A percentile compares a stretch with the other conserved stretches of the same genome.
Evolutionary conservation across 2,329 filamentous ascomycete genomes (phyloP).

Genomic region (Beauveria varroae): DNA sequence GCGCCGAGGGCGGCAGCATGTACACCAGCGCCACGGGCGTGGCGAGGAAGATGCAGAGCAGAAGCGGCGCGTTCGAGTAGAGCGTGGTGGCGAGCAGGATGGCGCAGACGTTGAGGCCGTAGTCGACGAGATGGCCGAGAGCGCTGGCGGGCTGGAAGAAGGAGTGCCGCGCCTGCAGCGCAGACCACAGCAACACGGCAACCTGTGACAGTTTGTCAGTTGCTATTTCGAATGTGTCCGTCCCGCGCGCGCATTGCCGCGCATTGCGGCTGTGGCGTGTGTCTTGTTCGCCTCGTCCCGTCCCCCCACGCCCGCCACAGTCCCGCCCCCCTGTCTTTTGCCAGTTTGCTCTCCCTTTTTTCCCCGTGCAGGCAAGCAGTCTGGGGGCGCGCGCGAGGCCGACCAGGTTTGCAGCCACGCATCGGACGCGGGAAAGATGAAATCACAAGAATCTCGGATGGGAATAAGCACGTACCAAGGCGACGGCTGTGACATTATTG

Average conservation of each 20-base stretch:
- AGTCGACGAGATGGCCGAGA: constrained; percentile 67
- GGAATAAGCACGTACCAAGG: constrained; percentile 53
- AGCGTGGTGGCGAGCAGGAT: constrained; percentile 81
- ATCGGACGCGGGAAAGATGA: too few relatives aligned
- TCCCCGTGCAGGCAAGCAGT: neutral
- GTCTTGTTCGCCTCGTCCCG: too few relatives aligned
- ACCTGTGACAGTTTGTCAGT: constrained; percentile 43
- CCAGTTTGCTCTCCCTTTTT: neutral
- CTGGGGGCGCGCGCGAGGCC: neutral
- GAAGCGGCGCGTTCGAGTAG: constrained; percentile 66
- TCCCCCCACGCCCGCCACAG: too few relatives aligned
- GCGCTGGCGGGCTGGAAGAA: constrained; percentile 73
- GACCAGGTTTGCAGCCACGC: too few relatives aligned
- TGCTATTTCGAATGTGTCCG: neutral
- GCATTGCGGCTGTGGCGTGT: neutral
- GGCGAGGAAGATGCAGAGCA: constrained; percentile 68
- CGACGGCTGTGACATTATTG: constrained; percentile 75
- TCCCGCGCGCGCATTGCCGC: too few relatives aligned
- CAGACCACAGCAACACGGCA: constrained; percentile 79
- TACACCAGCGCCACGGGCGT: constrained; percentile 62
- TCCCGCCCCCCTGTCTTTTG: neutral
- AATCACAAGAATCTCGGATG: too few relatives aligned
- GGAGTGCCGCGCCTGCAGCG: constrained; percentile 72
- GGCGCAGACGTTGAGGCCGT: constrained; percentile 75
- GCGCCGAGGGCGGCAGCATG: constrained; percentile 33